Conservation (phyloP, 345 rosid species). For the Arabidopsis arenosa region DNA sequence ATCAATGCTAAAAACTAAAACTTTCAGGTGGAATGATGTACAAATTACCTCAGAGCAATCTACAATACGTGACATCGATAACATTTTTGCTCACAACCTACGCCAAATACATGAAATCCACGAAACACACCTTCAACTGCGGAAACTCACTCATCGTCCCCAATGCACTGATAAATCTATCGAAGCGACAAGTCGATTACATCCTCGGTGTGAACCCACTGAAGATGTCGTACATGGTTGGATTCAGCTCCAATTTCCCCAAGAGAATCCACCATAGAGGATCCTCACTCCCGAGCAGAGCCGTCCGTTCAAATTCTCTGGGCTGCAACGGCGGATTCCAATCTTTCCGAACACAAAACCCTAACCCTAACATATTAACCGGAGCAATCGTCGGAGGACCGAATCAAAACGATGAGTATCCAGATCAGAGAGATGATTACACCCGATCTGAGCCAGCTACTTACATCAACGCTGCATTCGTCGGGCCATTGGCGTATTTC, state of each 20-base stretch:
- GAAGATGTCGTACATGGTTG: constrained; percentile 88
- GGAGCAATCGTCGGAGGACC: constrained; percentile 93
- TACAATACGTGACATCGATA: constrained; percentile 85
- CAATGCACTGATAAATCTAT: constrained; percentile 53
- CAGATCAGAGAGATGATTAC: constrained; percentile 56
- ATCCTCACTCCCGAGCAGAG: constrained; percentile 65
- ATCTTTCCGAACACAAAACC: constrained; percentile 47
- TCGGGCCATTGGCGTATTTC: constrained; percentile 70
- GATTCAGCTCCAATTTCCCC: constrained; percentile 67
- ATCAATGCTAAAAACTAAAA: too few relatives aligned
- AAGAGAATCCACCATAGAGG: constrained; percentile 77
- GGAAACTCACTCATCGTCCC: constrained; percentile 66
- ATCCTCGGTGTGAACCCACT: constrained; percentile 82
- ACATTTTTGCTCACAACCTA: constrained; percentile 79
- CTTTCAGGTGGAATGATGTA: constrained; percentile 75
- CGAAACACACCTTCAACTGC: constrained; percentile 62
- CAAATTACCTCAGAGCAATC: constrained; percentile 75
- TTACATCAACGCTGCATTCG: constrained; percentile 64
- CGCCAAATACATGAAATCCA: constrained; percentile 74
- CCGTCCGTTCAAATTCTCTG: constrained; percentile 46
- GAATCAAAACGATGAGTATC: constrained; percentile 56
- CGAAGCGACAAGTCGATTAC: constrained; percentile 82
- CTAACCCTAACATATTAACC: constrained; percentile 63
- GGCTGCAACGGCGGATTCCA: constrained; percentile 60
- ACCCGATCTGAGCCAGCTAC: constrained; percentile 65